Conservation (phyloP, 1,284 basidiomycete species). For the Cutaneotrichosporon cavernicola region DNA sequence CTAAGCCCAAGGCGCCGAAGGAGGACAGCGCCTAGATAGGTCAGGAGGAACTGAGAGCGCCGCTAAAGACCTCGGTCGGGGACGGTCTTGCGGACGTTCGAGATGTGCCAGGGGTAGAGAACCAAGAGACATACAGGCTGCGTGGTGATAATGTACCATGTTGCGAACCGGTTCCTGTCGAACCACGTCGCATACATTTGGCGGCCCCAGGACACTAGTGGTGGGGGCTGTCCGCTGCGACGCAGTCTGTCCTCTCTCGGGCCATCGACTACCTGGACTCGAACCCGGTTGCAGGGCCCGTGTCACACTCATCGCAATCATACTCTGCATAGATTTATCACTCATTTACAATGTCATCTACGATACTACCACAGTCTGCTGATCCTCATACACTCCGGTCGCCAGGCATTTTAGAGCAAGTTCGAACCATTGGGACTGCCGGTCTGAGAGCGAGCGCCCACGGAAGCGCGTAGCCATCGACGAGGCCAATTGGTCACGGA, state of each 20-base stretch:
- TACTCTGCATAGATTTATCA: neutral
- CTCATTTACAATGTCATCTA: constrained; percentile 14
- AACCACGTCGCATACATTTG: neutral
- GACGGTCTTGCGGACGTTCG: neutral
- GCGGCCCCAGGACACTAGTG: too few relatives aligned
- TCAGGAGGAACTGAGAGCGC: neutral
- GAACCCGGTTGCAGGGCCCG: neutral
- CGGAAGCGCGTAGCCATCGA: constrained; percentile 64
- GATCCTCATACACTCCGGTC: constrained; percentile 30
- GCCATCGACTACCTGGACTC: too few relatives aligned
- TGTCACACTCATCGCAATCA: neutral
- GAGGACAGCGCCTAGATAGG: neutral
- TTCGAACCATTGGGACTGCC: constrained; percentile 69
- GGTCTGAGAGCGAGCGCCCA: constrained; percentile 62
- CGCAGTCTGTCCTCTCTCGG: too few relatives aligned
- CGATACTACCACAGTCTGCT: constrained; percentile 26
- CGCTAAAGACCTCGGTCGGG: neutral
- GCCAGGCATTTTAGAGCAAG: constrained; percentile 61
- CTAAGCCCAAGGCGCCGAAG: constrained; percentile 12
- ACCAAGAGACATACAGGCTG: neutral
- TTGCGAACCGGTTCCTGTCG: neutral
- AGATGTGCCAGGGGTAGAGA: neutral
- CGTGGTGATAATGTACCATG: neutral
- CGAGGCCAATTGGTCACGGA: constrained; percentile 66
- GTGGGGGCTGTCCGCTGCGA: too few relatives aligned